phyloP scores from a whole-genome alignment of 805 yeast genomes.

The Cyberlindnera suaveolens region DNA sequence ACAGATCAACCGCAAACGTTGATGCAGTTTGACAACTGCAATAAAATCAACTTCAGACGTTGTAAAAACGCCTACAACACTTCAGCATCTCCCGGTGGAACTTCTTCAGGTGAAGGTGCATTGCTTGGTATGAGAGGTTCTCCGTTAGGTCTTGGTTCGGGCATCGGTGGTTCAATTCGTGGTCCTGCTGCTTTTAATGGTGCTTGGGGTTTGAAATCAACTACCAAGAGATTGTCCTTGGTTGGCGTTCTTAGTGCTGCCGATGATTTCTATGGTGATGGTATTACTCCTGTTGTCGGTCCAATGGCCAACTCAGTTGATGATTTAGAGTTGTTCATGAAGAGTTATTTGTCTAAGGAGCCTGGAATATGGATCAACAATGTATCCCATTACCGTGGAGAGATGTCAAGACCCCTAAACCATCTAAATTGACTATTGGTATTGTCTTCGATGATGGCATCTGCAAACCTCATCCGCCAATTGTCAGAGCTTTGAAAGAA shows the following conservation, averaged over 20 bases:
- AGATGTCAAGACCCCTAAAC: constrained; percentile 23
- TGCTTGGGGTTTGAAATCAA: constrained; percentile 36
- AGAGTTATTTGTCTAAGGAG: constrained; percentile 25
- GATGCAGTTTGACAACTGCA: constrained; percentile 41
- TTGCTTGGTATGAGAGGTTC: constrained; percentile 37
- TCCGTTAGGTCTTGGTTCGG: constrained; percentile 46
- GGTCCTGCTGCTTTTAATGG: constrained; percentile 40
- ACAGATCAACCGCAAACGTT: constrained; percentile 47
- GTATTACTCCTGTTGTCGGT: constrained; percentile 29
- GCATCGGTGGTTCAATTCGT: constrained; percentile 47
- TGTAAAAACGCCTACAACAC: constrained; percentile 35
- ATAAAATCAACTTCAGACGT: constrained; percentile 39
- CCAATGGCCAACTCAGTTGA: constrained; percentile 36
- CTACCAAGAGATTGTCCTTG: constrained; percentile 36
- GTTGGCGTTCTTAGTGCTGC: constrained; percentile 17
- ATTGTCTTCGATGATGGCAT: constrained; percentile 35
- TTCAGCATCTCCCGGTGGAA: constrained; percentile 40
- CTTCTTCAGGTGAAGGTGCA: constrained; percentile 50
- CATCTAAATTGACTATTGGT: constrained; percentile 32
- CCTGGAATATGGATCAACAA: constrained; percentile 40
- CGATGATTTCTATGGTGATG: constrained; percentile 29
- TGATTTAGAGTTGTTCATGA: constrained; percentile 29
- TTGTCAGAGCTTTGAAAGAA: constrained; percentile 36
- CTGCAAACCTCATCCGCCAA: constrained; percentile 46
- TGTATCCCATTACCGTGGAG: constrained; percentile 28